Evolutionary conservation across 2,329 filamentous ascomycete genomes (phyloP).

Genomic region (Microsporum canis): DNA sequence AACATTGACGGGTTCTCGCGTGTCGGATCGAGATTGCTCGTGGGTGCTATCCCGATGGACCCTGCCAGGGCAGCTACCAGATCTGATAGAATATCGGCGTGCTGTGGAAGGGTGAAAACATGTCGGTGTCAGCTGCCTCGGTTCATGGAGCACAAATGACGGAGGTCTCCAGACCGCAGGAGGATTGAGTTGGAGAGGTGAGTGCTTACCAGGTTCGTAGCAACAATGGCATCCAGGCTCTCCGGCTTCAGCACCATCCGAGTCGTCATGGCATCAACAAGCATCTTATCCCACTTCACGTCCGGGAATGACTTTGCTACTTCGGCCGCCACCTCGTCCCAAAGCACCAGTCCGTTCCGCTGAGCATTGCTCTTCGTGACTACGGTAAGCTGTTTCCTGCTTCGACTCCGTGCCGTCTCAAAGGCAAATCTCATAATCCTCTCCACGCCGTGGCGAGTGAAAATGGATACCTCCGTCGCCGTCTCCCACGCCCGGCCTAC

Average conservation of each 20-base stretch:
- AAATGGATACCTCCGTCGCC: constrained; percentile 44
- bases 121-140: neutral
- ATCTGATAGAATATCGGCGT: constrained; percentile 59
- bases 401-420: constrained; percentile 38
- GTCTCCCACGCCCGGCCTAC: constrained; percentile 41
- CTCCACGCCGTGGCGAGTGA: constrained; percentile 42
- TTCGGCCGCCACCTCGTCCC: constrained; percentile 42
- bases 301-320: constrained; percentile 41
- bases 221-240: constrained; percentile 43
- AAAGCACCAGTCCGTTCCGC: constrained; percentile 46
- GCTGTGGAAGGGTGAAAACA: constrained; percentile 18
- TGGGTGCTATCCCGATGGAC: constrained; percentile 61
- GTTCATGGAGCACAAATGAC: neutral
- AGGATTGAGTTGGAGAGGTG: no score
- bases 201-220: constrained; percentile 35
- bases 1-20: constrained; percentile 51
- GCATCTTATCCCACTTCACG: constrained; percentile 44
- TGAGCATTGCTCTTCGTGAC: constrained; percentile 48
- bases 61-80: constrained; percentile 59
- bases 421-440: constrained; percentile 45
- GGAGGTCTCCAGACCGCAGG: no score
- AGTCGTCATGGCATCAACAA: constrained; percentile 47
- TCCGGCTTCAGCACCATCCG: constrained; percentile 43
- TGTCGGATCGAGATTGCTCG: constrained; percentile 56
- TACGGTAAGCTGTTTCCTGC: constrained; percentile 41